Percentiles rank a stretch among this genome's conserved stretches.
Conservation (phyloP, 2,329 filamentous ascomycete genomes). For the Gaeumannomyces tritici region DNA sequence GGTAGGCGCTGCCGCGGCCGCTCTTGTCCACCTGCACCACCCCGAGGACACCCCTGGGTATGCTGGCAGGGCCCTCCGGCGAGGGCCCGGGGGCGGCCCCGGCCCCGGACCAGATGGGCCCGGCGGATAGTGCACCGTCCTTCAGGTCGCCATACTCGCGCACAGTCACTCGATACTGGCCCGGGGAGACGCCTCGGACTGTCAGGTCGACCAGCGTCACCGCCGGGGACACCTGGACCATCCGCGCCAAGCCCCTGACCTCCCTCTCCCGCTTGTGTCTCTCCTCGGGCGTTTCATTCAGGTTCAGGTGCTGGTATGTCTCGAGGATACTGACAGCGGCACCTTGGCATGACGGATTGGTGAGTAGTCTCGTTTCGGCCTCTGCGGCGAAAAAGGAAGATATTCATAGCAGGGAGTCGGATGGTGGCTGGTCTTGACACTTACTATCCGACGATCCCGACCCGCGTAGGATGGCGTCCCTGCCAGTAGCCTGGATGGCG, state of each 20-base stretch:
- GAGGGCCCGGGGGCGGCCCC: slow-evolving; percentile 15
- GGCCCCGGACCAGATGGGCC: slow-evolving; percentile 63
- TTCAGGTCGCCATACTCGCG: slow-evolving; percentile 83
- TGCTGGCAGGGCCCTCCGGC: background rate
- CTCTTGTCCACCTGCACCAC: slow-evolving; percentile 64
- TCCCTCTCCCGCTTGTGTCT: slow-evolving; percentile 30
- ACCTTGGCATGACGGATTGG: too few relatives aligned
- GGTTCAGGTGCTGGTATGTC: slow-evolving; percentile 55
- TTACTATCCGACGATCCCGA: slow-evolving; percentile 77
- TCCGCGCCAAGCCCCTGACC: slow-evolving; percentile 79
- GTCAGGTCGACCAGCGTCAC: slow-evolving; percentile 83
- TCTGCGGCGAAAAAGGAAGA: background rate
- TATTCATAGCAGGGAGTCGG: background rate
- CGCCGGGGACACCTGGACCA: slow-evolving; percentile 78
- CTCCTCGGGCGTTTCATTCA: slow-evolving; percentile 14
- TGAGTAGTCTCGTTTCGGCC: background rate
- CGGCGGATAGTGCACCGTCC: slow-evolving; percentile 70
- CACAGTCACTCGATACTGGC: slow-evolving; percentile 75
- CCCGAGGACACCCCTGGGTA: slow-evolving; percentile 55
- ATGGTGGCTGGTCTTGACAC: slow-evolving; percentile 20
- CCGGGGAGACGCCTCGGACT: slow-evolving; percentile 70
- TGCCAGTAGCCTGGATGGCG: slow-evolving; percentile 80
- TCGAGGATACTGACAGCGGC: slow-evolving; percentile 95
- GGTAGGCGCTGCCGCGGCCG: slow-evolving; percentile 69
- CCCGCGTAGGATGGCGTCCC: slow-evolving; percentile 89